Conservation (phyloP, 2,329 filamentous ascomycete species). For the Trichophyton benhamiae region DNA sequence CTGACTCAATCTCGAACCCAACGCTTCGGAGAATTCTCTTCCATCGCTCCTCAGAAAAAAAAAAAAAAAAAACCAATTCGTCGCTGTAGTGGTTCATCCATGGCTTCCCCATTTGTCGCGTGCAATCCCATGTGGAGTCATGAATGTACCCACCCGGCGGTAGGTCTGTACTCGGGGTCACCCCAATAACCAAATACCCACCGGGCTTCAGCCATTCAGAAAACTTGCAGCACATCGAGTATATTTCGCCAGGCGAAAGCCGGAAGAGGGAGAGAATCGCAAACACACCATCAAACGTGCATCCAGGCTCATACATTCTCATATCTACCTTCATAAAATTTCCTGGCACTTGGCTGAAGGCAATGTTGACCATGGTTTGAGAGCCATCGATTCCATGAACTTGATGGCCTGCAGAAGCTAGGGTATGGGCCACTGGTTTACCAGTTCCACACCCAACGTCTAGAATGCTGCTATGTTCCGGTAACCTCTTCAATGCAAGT, state of each 20-base stretch:
- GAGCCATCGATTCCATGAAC: conserved; percentile 14
- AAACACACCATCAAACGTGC: conserved; percentile 11
- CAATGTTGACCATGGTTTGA: conserved; percentile 13
- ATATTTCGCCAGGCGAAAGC: conserved; percentile 10
- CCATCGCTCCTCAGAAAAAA: conserved; percentile 5
- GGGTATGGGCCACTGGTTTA: conserved; percentile 11
- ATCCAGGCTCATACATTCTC: conserved; percentile 9
- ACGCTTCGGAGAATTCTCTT: background rate
- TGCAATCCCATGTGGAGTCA: conserved; percentile 13
- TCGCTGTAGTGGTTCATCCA: conserved; percentile 11
- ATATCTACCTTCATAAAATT: conserved; percentile 13
- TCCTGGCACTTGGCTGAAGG: conserved; percentile 11
- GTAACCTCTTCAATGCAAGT: conserved; percentile 2
- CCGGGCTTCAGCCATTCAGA: conserved; percentile 12
- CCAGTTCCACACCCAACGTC: conserved; percentile 17
- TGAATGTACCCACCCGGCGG: background rate
- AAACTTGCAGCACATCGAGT: conserved; percentile 9
- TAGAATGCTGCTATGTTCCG: conserved; percentile 8
- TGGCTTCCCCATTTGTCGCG: background rate
- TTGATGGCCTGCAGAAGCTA: conserved; percentile 13
- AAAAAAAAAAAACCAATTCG: conserved; percentile 9
- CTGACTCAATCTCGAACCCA: background rate
- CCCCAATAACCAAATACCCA: conserved; percentile 10
- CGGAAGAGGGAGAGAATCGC: conserved; percentile 12
- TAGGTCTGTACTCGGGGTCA: conserved; percentile 7